Conservation (phyloP, 768 basidiomycete genomes). For the Galerina marginata region DNA sequence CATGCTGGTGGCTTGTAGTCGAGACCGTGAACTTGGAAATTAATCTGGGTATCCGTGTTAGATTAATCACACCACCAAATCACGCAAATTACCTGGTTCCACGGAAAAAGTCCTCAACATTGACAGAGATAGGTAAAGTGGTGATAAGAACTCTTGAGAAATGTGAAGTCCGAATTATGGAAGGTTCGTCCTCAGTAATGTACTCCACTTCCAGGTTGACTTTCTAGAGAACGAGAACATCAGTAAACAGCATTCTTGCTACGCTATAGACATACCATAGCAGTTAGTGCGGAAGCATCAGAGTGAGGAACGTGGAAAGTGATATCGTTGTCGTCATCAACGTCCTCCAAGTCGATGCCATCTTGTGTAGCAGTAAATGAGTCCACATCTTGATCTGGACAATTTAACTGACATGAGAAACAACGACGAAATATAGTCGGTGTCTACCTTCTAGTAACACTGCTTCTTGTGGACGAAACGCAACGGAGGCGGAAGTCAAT, state of each 20-base stretch:
- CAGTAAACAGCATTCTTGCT: neutral
- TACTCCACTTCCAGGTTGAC: slow-evolving; percentile 74
- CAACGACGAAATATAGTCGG: neutral
- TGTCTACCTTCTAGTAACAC: slow-evolving; percentile 40
- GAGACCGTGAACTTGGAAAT: slow-evolving; percentile 93
- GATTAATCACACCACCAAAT: neutral
- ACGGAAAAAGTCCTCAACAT: slow-evolving; percentile 97
- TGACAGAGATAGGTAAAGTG: slow-evolving; percentile 85
- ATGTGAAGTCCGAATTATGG: slow-evolving; percentile 56
- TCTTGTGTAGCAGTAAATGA: slow-evolving; percentile 46
- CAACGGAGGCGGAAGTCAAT: slow-evolving; percentile 59
- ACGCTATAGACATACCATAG: slow-evolving; percentile 54
- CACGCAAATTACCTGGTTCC: slow-evolving; percentile 64
- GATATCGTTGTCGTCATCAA: slow-evolving; percentile 51
- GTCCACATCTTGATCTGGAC: slow-evolving; percentile 17
- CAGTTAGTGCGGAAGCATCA: slow-evolving; percentile 63
- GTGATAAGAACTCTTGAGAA: slow-evolving; percentile 64
- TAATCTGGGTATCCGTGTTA: slow-evolving; percentile 52
- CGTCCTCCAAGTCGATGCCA: slow-evolving; percentile 50
- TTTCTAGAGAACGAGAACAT: slow-evolving; percentile 51
- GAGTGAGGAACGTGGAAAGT: slow-evolving; percentile 68
- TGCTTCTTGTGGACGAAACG: slow-evolving; percentile 53
- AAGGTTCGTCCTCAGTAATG: slow-evolving; percentile 57
- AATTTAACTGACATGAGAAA: neutral
- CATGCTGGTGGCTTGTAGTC: slow-evolving; percentile 74